phyloP scores from a whole-genome alignment of 1,139 yeast genomes.

The Pichia sorboxylosa region DNA sequence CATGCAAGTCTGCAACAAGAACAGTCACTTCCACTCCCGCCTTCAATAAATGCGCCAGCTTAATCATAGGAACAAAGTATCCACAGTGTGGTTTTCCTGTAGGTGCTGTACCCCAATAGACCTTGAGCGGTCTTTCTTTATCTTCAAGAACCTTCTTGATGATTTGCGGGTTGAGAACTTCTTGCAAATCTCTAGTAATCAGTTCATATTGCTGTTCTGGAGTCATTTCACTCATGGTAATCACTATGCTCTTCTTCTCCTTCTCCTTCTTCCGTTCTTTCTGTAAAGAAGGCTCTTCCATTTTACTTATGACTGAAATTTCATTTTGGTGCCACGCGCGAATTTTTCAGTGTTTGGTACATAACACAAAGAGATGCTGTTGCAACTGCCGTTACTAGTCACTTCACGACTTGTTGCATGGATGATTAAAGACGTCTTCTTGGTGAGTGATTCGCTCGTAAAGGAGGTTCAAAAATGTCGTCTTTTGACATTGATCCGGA shows the following conservation, averaged over 20 bases:
- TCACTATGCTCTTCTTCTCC: too few relatives aligned
- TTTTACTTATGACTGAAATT: too few relatives aligned
- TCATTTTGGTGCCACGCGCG: too few relatives aligned
- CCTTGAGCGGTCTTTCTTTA: slow-evolving; percentile 66
- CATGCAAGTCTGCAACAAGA: slow-evolving; percentile 92
- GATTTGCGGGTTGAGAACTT: slow-evolving; percentile 79
- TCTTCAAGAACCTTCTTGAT: slow-evolving; percentile 74
- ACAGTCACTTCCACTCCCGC: slow-evolving; percentile 96
- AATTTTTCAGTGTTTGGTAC: too few relatives aligned
- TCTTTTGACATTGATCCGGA: slow-evolving; percentile 5
- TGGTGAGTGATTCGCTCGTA: too few relatives aligned
- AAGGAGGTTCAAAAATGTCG: too few relatives aligned
- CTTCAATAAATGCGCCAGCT: slow-evolving; percentile 84
- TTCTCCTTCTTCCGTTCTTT: too few relatives aligned
- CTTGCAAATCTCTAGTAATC: slow-evolving; percentile 82
- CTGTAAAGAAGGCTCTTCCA: too few relatives aligned
- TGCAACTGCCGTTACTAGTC: too few relatives aligned
- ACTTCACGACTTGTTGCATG: too few relatives aligned
- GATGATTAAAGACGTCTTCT: too few relatives aligned
- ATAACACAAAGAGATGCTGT: too few relatives aligned
- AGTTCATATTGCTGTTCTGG: slow-evolving; percentile 63
- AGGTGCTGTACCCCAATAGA: slow-evolving; percentile 97
- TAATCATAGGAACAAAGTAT: slow-evolving; percentile 95
- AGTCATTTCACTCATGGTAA: slow-evolving; percentile 18
- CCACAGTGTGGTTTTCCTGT: slow-evolving; percentile 99